These are phyloP conservation scores for Ceratocystis albifundus DNA, from an alignment of 2,329 filamentous ascomycete genomes.

Conservation along the genomic window DNA sequence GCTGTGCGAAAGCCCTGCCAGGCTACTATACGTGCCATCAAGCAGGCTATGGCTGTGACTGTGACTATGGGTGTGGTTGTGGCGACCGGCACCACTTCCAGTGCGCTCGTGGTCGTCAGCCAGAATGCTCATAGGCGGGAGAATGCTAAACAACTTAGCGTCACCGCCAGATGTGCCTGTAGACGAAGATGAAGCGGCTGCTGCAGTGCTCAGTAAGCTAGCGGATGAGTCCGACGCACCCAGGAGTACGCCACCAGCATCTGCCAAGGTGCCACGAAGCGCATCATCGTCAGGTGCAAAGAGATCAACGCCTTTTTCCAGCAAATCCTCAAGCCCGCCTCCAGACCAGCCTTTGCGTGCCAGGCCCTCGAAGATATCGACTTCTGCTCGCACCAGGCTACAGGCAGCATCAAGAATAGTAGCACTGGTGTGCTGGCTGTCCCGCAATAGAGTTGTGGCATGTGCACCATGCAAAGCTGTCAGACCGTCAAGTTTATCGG, in stretches of 20 bases:
- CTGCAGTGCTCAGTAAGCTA: slow-evolving; percentile 24
- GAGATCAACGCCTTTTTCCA: slow-evolving; percentile 52
- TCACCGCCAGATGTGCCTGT: slow-evolving; percentile 29
- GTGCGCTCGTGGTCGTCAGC: slow-evolving; percentile 32
- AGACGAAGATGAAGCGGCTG: slow-evolving; percentile 26
- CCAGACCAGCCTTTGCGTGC: slow-evolving; percentile 57
- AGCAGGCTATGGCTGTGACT: background rate
- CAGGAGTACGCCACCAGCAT: slow-evolving; percentile 25
- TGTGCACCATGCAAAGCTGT: slow-evolving; percentile 50
- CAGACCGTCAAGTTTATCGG: slow-evolving; percentile 49
- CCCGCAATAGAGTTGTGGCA: slow-evolving; percentile 46
- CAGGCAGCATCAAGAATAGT: slow-evolving; percentile 54
- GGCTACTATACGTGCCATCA: background rate
- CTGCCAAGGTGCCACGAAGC: slow-evolving; percentile 23
- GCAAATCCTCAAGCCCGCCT: slow-evolving; percentile 52
- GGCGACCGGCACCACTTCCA: background rate
- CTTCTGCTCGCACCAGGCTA: slow-evolving; percentile 54
- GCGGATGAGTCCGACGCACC: background rate
- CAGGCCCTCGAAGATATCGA: slow-evolving; percentile 57
- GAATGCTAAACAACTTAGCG: slow-evolving; percentile 50
- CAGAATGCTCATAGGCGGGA: slow-evolving; percentile 53
- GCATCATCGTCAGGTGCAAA: slow-evolving; percentile 37
- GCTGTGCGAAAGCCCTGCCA: background rate
- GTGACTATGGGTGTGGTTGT: background rate
- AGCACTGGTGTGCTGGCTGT: slow-evolving; percentile 53